A percentile compares a stretch with the other conserved stretches of the same genome.
Conservation (phyloP, 2,329 filamentous ascomycete species). For the Ceratocystis papillata region DNA sequence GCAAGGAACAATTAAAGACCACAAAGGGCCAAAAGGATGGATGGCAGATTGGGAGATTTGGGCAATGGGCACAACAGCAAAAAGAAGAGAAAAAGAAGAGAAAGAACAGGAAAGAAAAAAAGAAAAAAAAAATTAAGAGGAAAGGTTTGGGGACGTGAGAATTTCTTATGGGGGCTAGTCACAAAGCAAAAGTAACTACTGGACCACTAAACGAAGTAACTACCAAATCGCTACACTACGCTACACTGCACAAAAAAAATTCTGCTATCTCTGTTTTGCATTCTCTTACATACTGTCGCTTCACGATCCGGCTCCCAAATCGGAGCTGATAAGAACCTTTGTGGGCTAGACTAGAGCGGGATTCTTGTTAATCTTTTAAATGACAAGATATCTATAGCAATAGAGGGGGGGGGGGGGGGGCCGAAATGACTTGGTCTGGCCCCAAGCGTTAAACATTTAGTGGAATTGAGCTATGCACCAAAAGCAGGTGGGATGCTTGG, state of each 20-base stretch:
- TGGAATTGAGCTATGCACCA: neutral
- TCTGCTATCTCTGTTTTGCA: constrained; percentile 2
- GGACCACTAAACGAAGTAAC: constrained; percentile 4
- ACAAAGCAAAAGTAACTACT: neutral
- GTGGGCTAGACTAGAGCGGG: neutral
- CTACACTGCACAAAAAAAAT: neutral
- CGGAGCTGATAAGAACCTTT: constrained; percentile 9
- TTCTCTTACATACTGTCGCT: neutral
- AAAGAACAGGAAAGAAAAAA: constrained; percentile 11
- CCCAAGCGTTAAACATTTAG: neutral
- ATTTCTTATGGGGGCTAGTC: constrained; percentile 2
- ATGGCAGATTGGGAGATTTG: constrained; percentile 17
- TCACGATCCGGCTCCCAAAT: constrained; percentile 6
- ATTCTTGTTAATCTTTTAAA: constrained; percentile 10
- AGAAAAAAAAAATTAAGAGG: neutral
- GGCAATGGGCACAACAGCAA: constrained; percentile 16
- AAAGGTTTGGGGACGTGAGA: constrained; percentile 11
- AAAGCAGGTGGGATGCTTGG: neutral
- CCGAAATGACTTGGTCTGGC: neutral
- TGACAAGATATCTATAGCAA: neutral
- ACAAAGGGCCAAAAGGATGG: constrained; percentile 12
- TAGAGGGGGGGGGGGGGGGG: too few relatives aligned
- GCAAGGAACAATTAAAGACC: constrained; percentile 21
- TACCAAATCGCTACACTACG: neutral
- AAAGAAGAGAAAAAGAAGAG: neutral